A percentile compares a stretch with the other conserved stretches of the same genome.
Conservation (phyloP, 176 grass and related monocot genomes). For the Stipa capillata region DNA sequence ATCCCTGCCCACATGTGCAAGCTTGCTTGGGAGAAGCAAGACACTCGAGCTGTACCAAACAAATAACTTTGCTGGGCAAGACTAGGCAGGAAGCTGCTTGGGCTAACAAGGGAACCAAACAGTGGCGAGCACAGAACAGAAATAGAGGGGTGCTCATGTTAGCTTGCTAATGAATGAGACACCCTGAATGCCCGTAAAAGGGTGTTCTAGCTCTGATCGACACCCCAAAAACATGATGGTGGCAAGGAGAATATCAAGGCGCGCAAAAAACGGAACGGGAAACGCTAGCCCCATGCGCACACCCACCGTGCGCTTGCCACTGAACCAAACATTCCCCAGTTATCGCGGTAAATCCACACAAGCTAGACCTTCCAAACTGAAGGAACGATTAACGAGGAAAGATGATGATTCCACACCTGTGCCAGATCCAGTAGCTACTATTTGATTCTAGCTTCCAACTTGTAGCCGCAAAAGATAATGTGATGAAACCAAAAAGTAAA, state of each 20-base stretch:
- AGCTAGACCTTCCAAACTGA: not conserved
- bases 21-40: too few relatives aligned
- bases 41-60: not conserved
- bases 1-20: not conserved
- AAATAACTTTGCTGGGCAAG: not conserved
- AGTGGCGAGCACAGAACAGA: too few relatives aligned
- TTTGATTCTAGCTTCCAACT: slow-evolving; percentile 91
- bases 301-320: too few relatives aligned
- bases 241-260: too few relatives aligned
- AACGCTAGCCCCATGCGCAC: too few relatives aligned
- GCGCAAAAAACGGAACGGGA: too few relatives aligned
- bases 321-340: too few relatives aligned
- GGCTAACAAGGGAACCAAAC: not conserved
- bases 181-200: too few relatives aligned
- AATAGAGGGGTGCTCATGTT: too few relatives aligned
- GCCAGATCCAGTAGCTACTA: slow-evolving; percentile 93
- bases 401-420: slow-evolving; percentile 56
- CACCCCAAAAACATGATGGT: too few relatives aligned
- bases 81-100: not conserved
- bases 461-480: slow-evolving; percentile 66
- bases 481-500: slow-evolving; percentile 68
- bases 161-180: too few relatives aligned
- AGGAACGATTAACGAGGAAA: not conserved
- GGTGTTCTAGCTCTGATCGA: too few relatives aligned
- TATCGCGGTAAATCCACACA: not conserved